Base-by-base conservation (phyloP, 2,329 filamentous ascomycete genomes). In the Fusarium siculi region DNA sequence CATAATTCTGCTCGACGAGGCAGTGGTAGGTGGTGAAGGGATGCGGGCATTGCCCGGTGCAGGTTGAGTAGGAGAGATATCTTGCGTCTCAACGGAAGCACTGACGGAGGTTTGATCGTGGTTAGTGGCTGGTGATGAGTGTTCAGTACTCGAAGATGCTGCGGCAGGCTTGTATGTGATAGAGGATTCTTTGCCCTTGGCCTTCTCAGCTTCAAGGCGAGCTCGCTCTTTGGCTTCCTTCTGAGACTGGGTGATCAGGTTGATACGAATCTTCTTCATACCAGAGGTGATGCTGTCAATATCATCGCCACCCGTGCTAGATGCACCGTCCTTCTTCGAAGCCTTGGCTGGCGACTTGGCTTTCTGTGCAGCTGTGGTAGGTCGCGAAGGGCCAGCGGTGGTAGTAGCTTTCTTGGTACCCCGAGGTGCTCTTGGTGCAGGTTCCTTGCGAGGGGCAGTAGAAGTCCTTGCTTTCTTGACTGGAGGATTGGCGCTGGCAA, bases 191-290 rank as follows among this genome's bases (percentile, higher is more conserved):
- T 28, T 36, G 43, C 32, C 14, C 19, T 61, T 56, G 14, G 72
- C 68, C 43, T 73, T 76, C 28, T 76, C 72, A 19, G 74, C 70
- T 21, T 78, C 77, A 21, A 75, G 53, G 8, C 74, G 76, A n/a
- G 79, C 75, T 60, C 78, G 77, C 58, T 86, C 85, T 32, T 84
- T 85, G 4, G 87, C 88, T 55, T 90, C 89, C 73, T 85, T 87
- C 74, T 90, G 87, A 43, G 88, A 84, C 67, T 90, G 85, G 4
- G 88, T 90, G 43, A 91, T 83, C 30, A 91, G 79, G 58, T 88
- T 91, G 74, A 92, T 89, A 77, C 88, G 90, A 65, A 92, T 88
- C 78, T 87, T 90, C 78, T 88, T 90, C 86, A 91, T 88, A 4
- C 88, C 87, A 40, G 83, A 84, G 1, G 89, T 87, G 68, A 92